These are phyloP conservation scores for Stipa capillata DNA, from an alignment of 176 grass and related monocot genomes.

Conservation along the genomic window DNA sequence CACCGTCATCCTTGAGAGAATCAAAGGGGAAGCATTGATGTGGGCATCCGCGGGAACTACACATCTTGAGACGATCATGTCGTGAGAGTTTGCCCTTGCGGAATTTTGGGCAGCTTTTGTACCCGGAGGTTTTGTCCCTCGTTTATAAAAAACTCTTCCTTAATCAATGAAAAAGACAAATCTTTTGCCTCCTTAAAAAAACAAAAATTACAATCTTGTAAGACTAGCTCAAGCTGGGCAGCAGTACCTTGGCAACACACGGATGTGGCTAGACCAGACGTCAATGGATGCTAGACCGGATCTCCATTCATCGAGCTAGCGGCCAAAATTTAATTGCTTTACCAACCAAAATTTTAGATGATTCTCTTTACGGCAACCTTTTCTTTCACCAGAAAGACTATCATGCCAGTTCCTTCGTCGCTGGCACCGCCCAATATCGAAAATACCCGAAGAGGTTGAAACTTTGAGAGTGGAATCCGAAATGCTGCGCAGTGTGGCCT, in stretches of 20 bases:
- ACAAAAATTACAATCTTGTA: neutral
- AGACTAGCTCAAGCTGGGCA: neutral
- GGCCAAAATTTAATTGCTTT: neutral
- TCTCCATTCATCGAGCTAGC: neutral
- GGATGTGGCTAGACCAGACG: too few species aligned
- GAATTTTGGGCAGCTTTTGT: too few species aligned
- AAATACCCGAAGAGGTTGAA: neutral
- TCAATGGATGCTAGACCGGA: constrained; percentile 14
- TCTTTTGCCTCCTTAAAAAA: too few species aligned
- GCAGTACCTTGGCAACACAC: neutral
- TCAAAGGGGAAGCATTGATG: too few species aligned
- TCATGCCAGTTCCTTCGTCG: neutral
- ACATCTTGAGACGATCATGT: too few species aligned
- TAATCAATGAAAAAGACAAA: too few species aligned
- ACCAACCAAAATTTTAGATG: neutral
- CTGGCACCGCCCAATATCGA: constrained; percentile 6
- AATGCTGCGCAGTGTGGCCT: neutral
- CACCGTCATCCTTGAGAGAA: too few species aligned
- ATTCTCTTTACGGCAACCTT: neutral
- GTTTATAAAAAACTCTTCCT: too few species aligned
- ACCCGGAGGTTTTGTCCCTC: too few species aligned
- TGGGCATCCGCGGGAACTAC: too few species aligned
- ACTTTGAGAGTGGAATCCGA: constrained; percentile 11
- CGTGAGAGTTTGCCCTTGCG: too few species aligned
- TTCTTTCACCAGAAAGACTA: neutral